Base-by-base conservation (phyloP, 768 basidiomycete species). In the Pleurotus eryngii region DNA sequence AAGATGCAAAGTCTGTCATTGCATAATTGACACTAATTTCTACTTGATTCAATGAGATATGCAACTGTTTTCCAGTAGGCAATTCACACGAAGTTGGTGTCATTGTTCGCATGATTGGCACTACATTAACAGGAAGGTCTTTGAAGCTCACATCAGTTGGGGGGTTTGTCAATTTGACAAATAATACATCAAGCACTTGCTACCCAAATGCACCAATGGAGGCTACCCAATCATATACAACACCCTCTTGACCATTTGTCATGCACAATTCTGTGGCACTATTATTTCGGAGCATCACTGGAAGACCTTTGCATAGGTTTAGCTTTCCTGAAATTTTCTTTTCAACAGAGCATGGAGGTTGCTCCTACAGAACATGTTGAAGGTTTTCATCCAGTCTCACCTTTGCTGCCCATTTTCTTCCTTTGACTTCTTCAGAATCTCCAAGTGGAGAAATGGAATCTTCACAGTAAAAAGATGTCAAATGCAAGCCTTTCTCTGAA, bases 201-300 rank as follows among this genome's bases (percentile, higher is more conserved):
- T 65, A 56, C 0, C 56, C 63, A 11, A 59, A 27, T 2, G 50
- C 30, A 0, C 68, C 63, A 1, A 17, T 20, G 0, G 30, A n/a
- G 15, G 58, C 45, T 1, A 67, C 42, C 72, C 73, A 74, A 2
- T 64, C 68, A 30, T 58, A 58, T 0, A 74, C 63, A 14, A 24
- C 42, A 0, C 43, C 72, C 55, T 75, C 71, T 50, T 72, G 70
- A 0, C 72, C 71, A 43, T 71, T 72, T 4, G 71, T 75, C 0
- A 74, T 70, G 54, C 70, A 70, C 0, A 72, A 48, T 26, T 74
- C 70, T 11, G 69, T 75, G 0, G 70, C 72, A 12, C 63, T 55
- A 59, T 74, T 74, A 42, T 67, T 48, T 3, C 65, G 55, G 0
- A 76, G 65, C 61, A 76, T 67, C 1, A 76, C 62, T 20, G 72